Base-by-base conservation (phyloP, 2,329 filamentous ascomycete species). In the Penicillium sp. region DNA sequence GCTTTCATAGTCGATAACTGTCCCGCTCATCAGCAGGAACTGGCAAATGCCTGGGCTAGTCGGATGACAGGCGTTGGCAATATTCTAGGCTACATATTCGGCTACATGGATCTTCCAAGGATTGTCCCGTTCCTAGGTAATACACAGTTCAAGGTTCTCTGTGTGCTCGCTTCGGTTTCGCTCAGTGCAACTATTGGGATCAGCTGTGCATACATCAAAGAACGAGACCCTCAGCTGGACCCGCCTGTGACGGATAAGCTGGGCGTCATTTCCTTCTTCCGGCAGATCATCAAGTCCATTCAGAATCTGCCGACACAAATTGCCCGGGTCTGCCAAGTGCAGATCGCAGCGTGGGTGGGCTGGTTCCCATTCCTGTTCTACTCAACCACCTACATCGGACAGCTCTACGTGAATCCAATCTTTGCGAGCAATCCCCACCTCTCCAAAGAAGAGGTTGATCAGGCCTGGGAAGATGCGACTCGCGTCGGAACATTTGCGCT, bases 321-420 rank as follows among this genome's bases (percentile, higher is more conserved):
- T 60, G 83, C 83, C 58, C 87, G 85, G 59, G 90, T 97, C 36
- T 97, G 92, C 68, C 77, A 86, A 60, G 88, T 92, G 0, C 89
- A 94, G 69, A 85, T 93, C 63, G 92, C 87, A 56, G 90, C 91
- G 5, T 97, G 92, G 92, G 87, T 97, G 53, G 93, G 91, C 48
- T 97, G 93, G 85, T 97, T 97, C 66, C 92, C 92, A 1, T 92
- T 96, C 72, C 81, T 97, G 3, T 97, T 96, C 76, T 97, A 97
- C 77, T 91, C 91, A 5, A 96, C 92, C 1, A 95, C 91, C 16
- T 97, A 94, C 72, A 88, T 97, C 62, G 92, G 90, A 57, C 91
- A 96, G 69, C 89, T 97, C 53, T 96, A 96, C 65, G 89, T 91
- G 16, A 88, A 96, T 68, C 91, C 91, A 0, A 89, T 83, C 62